These are phyloP conservation scores for Fusarium agapanthi DNA, from an alignment of 2,329 filamentous ascomycete genomes.

Conservation along the genomic window DNA sequence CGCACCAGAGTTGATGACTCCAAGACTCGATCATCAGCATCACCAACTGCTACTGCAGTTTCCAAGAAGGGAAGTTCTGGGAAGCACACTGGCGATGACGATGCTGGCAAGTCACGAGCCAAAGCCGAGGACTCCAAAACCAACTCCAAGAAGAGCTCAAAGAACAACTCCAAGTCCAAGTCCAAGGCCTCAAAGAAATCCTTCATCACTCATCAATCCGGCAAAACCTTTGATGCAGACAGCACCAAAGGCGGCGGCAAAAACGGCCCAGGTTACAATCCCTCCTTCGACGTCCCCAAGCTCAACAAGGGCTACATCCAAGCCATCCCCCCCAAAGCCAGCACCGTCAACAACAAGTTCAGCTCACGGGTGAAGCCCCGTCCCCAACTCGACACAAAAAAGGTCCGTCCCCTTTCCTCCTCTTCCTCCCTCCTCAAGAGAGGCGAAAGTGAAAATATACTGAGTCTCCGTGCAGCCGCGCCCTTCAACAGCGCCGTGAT, in stretches of 20 bases:
- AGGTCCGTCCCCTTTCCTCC: background rate
- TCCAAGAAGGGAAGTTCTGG: background rate
- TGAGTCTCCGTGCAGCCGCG: conserved; percentile 19
- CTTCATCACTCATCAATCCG: background rate
- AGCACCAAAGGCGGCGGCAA: conserved; percentile 14
- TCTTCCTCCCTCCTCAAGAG: background rate
- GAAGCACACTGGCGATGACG: background rate
- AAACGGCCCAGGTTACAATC: background rate
- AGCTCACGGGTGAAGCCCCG: conserved; percentile 1
- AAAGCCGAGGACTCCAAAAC: background rate
- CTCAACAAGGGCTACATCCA: conserved; percentile 11
- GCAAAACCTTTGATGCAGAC: conserved; percentile 1
- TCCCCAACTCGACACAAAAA: background rate
- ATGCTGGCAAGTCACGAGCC: background rate
- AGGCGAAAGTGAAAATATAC: background rate
- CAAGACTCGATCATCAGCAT: background rate
- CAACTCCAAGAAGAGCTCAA: background rate
- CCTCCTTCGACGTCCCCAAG: background rate
- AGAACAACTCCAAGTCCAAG: background rate
- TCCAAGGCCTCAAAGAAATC: background rate
- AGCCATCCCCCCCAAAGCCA: background rate
- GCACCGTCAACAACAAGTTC: background rate
- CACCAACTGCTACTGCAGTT: background rate
- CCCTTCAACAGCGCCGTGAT: conserved; percentile 7
- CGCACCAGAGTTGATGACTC: background rate